These are phyloP conservation scores for Penicillium sp. DNA, from an alignment of 2,329 filamentous ascomycete species.

Conservation along the genomic window DNA sequence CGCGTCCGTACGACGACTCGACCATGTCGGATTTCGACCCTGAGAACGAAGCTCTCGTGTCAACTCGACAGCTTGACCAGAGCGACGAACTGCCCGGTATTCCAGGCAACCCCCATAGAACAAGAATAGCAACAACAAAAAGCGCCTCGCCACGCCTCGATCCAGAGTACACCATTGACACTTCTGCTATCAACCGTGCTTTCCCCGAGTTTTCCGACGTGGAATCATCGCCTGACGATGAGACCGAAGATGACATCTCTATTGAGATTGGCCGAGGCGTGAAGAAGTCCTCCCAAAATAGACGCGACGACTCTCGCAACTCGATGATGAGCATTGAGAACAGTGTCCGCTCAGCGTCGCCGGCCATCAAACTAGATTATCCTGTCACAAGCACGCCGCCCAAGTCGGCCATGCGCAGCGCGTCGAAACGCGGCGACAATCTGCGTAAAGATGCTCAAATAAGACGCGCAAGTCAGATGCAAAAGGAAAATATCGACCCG, in stretches of 20 bases:
- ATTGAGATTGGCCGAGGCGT: conserved; percentile 56
- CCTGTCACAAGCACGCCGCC: conserved; percentile 31
- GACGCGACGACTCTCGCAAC: conserved; percentile 48
- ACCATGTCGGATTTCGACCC: conserved; percentile 38
- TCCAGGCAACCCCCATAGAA: conserved; percentile 21
- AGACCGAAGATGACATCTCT: conserved; percentile 47
- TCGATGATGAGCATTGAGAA: conserved; percentile 48
- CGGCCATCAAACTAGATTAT: conserved; percentile 36
- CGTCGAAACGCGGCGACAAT: conserved; percentile 29
- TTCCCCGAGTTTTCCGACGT: conserved; percentile 48
- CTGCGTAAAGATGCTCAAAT: conserved; percentile 41
- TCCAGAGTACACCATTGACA: conserved; percentile 42
- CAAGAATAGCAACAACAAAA: conserved; percentile 24
- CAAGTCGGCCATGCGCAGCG: conserved; percentile 27
- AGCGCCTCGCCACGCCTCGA: conserved; percentile 31
- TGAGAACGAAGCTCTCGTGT: conserved; percentile 40
- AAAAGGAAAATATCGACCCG: conserved; percentile 39
- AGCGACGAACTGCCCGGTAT: conserved; percentile 19
- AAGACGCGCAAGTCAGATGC: conserved; percentile 36
- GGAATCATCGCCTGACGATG: conserved; percentile 39
- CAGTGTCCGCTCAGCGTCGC: conserved; percentile 39
- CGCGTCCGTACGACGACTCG: conserved; percentile 12
- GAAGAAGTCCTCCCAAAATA: conserved; percentile 30
- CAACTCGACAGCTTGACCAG: conserved; percentile 33
- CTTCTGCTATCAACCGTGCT: conserved; percentile 43